Evolutionary conservation across 192 early-diverging fungal species (phyloP), one percentile per base, ranked within the genome.

Genomic region (Funneliformis mosseae): DNA sequence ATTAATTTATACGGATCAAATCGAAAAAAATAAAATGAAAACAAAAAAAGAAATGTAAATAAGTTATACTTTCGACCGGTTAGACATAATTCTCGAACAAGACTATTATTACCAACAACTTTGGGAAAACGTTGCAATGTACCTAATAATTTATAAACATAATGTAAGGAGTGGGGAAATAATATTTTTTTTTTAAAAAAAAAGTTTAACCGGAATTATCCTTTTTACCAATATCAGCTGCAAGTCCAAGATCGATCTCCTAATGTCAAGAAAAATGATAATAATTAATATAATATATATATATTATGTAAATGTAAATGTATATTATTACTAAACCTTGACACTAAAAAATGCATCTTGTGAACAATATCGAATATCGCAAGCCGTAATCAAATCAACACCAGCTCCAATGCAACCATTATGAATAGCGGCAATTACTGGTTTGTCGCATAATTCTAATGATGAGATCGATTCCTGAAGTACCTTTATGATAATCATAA

Each of bases 101-200:
- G 93, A 83, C 92, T 92, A 77, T 91, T 85, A 86, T 97, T 98
- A 33, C 94, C 96, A 67, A 96, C 95, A 8, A 97, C 88, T 87
- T 98, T 98, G 70, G 96, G 96, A 27, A 99, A 87, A 38, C 98
- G 91, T 87, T 99, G 98, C 73, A 99, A 89, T 38, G 96, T 97
- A 48, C 95, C 81, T 80, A 70, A 18, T 23, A 71, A 38, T 9
- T 63, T 33, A 66, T 33, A 28, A 9, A 16, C 4, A 67, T 67
- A 67, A 63, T 2, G 28, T 67, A 10, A 12, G 3, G 38, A 67
- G 16, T 25, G 16, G 7, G 64, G 33, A 67, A 5, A 38, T 33
- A 18, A 18, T 41, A 16, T 43, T n/a, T n/a, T n/a, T n/a, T n/a
- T n/a, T n/a, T n/a, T n/a, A n/a, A 14, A 8, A 21, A 9, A 62